A percentile compares a stretch with the other conserved stretches of the same genome.
Evolutionary conservation across 2,329 filamentous ascomycete genomes (phyloP).

Genomic region (Verticillium isaacii): DNA sequence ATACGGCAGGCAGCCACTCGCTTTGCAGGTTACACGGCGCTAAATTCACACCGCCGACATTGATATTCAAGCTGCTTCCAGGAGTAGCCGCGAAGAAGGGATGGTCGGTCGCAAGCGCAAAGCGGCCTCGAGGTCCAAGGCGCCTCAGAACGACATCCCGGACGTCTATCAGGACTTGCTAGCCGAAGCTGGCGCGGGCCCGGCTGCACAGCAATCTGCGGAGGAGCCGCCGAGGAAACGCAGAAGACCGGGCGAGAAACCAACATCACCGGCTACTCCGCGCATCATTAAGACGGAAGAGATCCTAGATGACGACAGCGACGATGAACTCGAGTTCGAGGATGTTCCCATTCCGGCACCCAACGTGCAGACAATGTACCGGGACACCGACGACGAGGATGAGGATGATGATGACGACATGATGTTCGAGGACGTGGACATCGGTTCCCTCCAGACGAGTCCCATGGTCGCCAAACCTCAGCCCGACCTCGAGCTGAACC

Average conservation of each 20-base stretch:
- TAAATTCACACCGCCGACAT: background rate
- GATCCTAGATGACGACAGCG: slow-evolving; percentile 26
- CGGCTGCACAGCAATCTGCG: slow-evolving; percentile 17
- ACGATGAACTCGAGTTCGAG: slow-evolving; percentile 41
- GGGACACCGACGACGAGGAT: slow-evolving; percentile 40
- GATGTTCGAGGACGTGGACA: slow-evolving; percentile 44
- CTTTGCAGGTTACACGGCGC: too few relatives aligned
- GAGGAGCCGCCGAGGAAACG: slow-evolving; percentile 39
- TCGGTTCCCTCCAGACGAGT: slow-evolving; percentile 24
- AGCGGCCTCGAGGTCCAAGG: slow-evolving; percentile 17
- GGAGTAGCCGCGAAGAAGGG: background rate
- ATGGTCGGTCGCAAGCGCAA: slow-evolving; percentile 20
- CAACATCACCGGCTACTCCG: slow-evolving; percentile 6
- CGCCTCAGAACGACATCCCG: slow-evolving; percentile 18
- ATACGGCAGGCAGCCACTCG: too few relatives aligned
- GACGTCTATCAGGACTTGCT: slow-evolving; percentile 46
- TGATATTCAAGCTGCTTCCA: background rate
- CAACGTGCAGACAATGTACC: slow-evolving; percentile 45
- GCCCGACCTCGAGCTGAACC: slow-evolving; percentile 44
- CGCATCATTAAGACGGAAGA: slow-evolving; percentile 3
- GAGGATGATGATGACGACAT: slow-evolving; percentile 32
- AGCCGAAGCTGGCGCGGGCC: slow-evolving; percentile 35
- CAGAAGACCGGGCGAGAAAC: slow-evolving; percentile 20
- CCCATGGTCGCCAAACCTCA: slow-evolving; percentile 17
- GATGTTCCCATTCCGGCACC: slow-evolving; percentile 43